phyloP scores from a whole-genome alignment of 768 basidiomycete genomes.

The Xerocomellus intermedius region DNA sequence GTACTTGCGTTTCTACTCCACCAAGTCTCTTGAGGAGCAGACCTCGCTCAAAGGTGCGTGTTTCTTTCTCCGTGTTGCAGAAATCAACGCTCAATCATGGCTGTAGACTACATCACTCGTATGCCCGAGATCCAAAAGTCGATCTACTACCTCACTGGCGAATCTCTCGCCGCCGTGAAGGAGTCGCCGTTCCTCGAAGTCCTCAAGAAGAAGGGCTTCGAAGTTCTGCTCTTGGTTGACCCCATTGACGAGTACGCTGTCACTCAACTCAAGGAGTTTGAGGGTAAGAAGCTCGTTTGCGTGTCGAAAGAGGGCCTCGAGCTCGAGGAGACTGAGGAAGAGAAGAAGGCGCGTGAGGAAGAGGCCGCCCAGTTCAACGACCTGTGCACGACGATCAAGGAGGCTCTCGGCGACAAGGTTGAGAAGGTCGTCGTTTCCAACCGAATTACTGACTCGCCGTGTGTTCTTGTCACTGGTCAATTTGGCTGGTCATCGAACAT shows the following conservation, averaged over 20 bases:
- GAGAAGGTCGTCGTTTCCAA: slow-evolving; percentile 99
- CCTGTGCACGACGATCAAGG: slow-evolving; percentile 94
- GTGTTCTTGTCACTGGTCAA: slow-evolving; percentile 96
- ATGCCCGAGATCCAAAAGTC: slow-evolving; percentile 99
- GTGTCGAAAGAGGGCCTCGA: slow-evolving; percentile 99
- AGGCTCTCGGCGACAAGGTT: slow-evolving; percentile 97
- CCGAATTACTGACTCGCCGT: slow-evolving; percentile 96
- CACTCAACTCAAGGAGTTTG: slow-evolving; percentile 99
- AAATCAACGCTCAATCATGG: not conserved
- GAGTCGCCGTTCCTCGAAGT: slow-evolving; percentile 99
- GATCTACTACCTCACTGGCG: slow-evolving; percentile 99
- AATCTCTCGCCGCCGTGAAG: slow-evolving; percentile 85
- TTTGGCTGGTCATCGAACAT: slow-evolving; percentile 99
- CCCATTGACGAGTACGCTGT: slow-evolving; percentile 99
- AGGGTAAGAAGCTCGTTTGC: slow-evolving; percentile 94
- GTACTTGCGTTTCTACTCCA: slow-evolving; percentile 98
- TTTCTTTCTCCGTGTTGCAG: not conserved
- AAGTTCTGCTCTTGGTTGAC: slow-evolving; percentile 95
- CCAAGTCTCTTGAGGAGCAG: slow-evolving; percentile 87
- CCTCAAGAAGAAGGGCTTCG: slow-evolving; percentile 99
- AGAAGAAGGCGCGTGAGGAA: slow-evolving; percentile 88
- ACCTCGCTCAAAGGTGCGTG: slow-evolving; percentile 87
- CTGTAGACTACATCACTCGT: slow-evolving; percentile 93
- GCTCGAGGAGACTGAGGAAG: slow-evolving; percentile 98
- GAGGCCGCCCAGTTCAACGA: slow-evolving; percentile 82